Percentiles rank a stretch among this genome's conserved stretches.
Evolutionary conservation across 352 stramenopile species (phyloP).

Genomic region (Aphanomyces astaci): DNA sequence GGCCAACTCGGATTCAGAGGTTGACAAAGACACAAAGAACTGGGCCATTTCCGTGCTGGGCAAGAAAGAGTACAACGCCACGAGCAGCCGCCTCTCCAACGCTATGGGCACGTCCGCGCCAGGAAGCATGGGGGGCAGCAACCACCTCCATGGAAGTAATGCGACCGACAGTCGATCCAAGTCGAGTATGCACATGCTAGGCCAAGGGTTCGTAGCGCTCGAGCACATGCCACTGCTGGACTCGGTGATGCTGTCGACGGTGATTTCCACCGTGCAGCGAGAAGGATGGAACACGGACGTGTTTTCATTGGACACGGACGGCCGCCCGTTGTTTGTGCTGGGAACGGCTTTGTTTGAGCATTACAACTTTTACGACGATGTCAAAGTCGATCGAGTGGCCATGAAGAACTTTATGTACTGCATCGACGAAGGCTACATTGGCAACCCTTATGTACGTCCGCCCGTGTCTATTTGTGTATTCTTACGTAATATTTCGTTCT

Average conservation of each 20-base stretch:
- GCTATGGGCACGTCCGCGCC: neutral
- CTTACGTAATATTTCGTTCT: neutral
- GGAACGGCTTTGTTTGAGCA: slow-evolving; percentile 16
- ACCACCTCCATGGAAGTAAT: neutral
- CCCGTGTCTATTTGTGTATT: neutral
- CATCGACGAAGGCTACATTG: slow-evolving; percentile 15
- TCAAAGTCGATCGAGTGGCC: slow-evolving; percentile 25
- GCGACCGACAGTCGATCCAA: neutral
- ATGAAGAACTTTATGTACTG: slow-evolving; percentile 23
- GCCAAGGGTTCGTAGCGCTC: slow-evolving; percentile 34
- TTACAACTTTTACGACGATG: slow-evolving; percentile 26
- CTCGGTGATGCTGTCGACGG: slow-evolving; percentile 36
- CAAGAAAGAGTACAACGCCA: slow-evolving; percentile 56
- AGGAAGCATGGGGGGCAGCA: neutral
- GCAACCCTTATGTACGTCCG: slow-evolving; percentile 20
- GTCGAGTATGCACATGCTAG: slow-evolving; percentile 10
- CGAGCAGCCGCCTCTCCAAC: slow-evolving; percentile 30
- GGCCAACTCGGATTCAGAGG: slow-evolving; percentile 6
- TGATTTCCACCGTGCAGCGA: slow-evolving; percentile 48
- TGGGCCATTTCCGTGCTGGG: slow-evolving; percentile 23
- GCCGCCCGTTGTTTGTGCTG: slow-evolving; percentile 18
- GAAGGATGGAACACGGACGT: slow-evolving; percentile 70
- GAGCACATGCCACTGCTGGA: slow-evolving; percentile 52
- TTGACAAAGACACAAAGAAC: slow-evolving; percentile 25
- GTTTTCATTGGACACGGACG: slow-evolving; percentile 27